phyloP scores from a whole-genome alignment of 805 yeast genomes.

The Tetrapisispora iriomotensis region DNA sequence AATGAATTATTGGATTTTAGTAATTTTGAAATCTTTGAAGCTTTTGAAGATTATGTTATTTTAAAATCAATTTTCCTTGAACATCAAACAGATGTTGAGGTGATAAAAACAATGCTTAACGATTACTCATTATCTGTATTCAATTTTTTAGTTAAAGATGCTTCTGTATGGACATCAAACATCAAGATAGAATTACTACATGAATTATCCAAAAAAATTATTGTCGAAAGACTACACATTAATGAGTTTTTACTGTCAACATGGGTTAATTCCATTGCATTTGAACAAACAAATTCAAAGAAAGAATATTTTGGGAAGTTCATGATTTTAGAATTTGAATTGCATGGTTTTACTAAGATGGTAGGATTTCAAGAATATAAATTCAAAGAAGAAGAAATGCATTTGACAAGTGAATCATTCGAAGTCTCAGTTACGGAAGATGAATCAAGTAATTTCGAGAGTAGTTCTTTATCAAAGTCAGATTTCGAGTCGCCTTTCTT shows the following conservation, averaged over 20 bases:
- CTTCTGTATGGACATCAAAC: constrained; percentile 33
- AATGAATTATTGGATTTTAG: constrained; percentile 56
- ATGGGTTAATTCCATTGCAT: constrained; percentile 69
- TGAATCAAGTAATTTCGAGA: no score
- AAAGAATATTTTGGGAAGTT: constrained; percentile 71
- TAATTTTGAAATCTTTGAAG: constrained; percentile 55
- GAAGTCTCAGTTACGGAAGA: no score
- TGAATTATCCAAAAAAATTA: constrained; percentile 20
- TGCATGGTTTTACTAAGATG: constrained; percentile 62
- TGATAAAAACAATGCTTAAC: constrained; percentile 53
- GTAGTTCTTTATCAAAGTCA: no score
- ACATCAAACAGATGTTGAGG: constrained; percentile 35
- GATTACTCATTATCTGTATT: constrained; percentile 55
- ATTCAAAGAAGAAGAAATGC: no score
- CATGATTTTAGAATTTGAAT: constrained; percentile 67
- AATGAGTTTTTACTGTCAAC: constrained; percentile 88
- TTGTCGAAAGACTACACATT: constrained; percentile 51
- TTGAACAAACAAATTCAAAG: constrained; percentile 56
- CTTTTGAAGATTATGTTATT: constrained; percentile 71
- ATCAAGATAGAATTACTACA: constrained; percentile 15
- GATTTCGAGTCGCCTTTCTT: no score
- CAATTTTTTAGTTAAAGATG: constrained; percentile 31
- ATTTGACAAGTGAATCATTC: no score
- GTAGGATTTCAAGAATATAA: constrained; percentile 63
- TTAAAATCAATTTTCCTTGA: constrained; percentile 60